Conservation (phyloP, 176 grass and related monocot genomes). For the Hsuehochloa calcarea region DNA sequence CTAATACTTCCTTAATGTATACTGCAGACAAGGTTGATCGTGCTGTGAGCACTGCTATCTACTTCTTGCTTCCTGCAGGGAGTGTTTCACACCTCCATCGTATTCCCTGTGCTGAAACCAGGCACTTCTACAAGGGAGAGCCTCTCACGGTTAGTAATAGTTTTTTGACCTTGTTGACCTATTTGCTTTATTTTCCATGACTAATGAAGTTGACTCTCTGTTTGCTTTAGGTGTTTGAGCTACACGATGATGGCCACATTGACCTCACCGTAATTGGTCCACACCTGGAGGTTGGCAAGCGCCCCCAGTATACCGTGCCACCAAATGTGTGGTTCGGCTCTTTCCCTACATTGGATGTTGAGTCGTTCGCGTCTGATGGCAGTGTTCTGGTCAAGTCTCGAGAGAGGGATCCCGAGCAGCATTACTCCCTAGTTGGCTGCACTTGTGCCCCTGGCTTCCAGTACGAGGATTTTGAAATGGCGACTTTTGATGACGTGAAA, state of each 20-base stretch:
- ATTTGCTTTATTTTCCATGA: neutral
- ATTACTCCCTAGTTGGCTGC: conserved; percentile 87
- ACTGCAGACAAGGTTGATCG: conserved; percentile 81
- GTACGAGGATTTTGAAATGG: conserved; percentile 80
- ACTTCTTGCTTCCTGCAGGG: conserved; percentile 76
- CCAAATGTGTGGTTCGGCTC: conserved; percentile 95
- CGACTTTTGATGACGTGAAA: conserved; percentile 56
- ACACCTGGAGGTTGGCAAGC: conserved; percentile 79
- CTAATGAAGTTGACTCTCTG: neutral
- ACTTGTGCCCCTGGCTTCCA: conserved; percentile 94
- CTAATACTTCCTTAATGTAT: conserved; percentile 21
- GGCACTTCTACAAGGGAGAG: conserved; percentile 98
- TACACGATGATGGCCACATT: conserved; percentile 85
- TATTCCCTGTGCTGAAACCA: conserved; percentile 93
- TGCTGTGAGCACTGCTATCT: conserved; percentile 87
- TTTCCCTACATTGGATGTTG: conserved; percentile 83
- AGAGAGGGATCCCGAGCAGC: conserved; percentile 57
- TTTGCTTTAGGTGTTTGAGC: conserved; percentile 70
- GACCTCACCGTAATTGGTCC: conserved; percentile 75
- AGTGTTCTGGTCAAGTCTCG: conserved; percentile 70
- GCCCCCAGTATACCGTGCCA: conserved; percentile 82
- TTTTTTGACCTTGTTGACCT: neutral
- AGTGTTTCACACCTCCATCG: conserved; percentile 86
- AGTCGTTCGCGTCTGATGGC: conserved; percentile 74
- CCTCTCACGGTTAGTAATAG: conserved; percentile 72